Base-by-base conservation (phyloP, 2,329 filamentous ascomycete genomes). In the Phyllosticta ampelicida region DNA sequence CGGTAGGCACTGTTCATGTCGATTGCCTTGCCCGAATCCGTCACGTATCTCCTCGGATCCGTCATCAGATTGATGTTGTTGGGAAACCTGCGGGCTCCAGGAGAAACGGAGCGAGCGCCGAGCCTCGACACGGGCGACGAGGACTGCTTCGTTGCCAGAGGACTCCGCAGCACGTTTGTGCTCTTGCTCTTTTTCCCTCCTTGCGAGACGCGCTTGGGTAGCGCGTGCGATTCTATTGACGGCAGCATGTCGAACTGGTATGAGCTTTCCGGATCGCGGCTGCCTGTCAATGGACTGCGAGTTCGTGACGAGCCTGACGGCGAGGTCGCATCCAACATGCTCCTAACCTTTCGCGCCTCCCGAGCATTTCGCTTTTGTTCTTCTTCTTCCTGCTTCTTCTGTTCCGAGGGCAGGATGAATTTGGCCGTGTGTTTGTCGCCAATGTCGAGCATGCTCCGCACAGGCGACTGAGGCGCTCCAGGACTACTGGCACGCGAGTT, bases 1-100 rank as follows among this genome's bases (percentile, higher is more conserved):
- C 85, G 79, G 67, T 90, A 89, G 3, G 86, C 85, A 62, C 77
- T 86, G 60, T 80, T 82, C 71, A 87, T 81, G 66, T 90, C 86
- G 55, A 90, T 74, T 1, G 81, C 69, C 52, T 80, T 78, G 10
- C 82, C 84, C 56, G 83, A 82, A 49, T 83, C 80, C 3, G 87
- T 76, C 51, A 83, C 75, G 13, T 80, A 73, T 51, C 73, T 77
- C 68, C 68, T 67, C 29, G 68, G 62, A 62, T 68, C 62, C 62
- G 63, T 65, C 66, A 65, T 74, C 68, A 62, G 74, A 71, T 72
- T 73, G 54, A 69, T 60, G 62, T 75, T 80, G n/a, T 75, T 68
- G 51, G 79, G 78, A 51, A 80, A 72, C 61, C 61, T 76, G 69
- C 67, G 64, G 28, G 63, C 69, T 36, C 69, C 71, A 29, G 73